Conservation (phyloP, 1,139 yeast species). For the Pichia sp. region DNA sequence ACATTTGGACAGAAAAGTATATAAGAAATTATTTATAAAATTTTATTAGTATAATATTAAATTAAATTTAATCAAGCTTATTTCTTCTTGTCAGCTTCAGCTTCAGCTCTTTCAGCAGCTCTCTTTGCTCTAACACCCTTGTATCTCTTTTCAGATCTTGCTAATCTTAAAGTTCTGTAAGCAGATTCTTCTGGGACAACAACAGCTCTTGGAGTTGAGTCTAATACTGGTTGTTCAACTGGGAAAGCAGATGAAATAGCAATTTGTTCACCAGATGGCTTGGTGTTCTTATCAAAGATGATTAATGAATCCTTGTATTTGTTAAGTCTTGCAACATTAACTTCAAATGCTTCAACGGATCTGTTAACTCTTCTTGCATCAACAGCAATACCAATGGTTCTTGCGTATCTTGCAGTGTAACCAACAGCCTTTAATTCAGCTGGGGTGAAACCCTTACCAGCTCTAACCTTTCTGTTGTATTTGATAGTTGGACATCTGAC, state of each 20-base stretch:
- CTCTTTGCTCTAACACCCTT: constrained; percentile 97
- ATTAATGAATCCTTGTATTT: constrained; percentile 95
- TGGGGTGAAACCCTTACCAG: constrained; percentile 98
- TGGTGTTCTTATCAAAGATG: constrained; percentile 82
- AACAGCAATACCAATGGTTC: constrained; percentile 97
- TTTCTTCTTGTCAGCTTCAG: constrained; percentile 99
- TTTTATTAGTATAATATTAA: not conserved
- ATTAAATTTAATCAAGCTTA: constrained; percentile 33
- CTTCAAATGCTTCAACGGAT: constrained; percentile 90
- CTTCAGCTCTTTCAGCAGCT: constrained; percentile 95
- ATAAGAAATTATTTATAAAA: constrained; percentile 2
- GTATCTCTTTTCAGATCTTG: constrained; percentile 90
- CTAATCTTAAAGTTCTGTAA: constrained; percentile 91
- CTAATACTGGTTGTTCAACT: constrained; percentile 70
- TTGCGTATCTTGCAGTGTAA: constrained; percentile 90
- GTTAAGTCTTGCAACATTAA: constrained; percentile 92
- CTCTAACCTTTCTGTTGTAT: constrained; percentile 99
- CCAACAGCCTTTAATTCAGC: constrained; percentile 99
- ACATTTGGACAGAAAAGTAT: constrained; percentile 1
- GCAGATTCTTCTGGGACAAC: constrained; percentile 81
- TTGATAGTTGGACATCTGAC: constrained; percentile 98
- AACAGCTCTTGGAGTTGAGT: constrained; percentile 85
- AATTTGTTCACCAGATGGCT: constrained; percentile 69
- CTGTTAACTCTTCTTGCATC: constrained; percentile 99
- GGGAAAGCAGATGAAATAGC: constrained; percentile 86